Conservation (phyloP, 1,284 basidiomycete genomes). For the Sporisorium scitamineum region DNA sequence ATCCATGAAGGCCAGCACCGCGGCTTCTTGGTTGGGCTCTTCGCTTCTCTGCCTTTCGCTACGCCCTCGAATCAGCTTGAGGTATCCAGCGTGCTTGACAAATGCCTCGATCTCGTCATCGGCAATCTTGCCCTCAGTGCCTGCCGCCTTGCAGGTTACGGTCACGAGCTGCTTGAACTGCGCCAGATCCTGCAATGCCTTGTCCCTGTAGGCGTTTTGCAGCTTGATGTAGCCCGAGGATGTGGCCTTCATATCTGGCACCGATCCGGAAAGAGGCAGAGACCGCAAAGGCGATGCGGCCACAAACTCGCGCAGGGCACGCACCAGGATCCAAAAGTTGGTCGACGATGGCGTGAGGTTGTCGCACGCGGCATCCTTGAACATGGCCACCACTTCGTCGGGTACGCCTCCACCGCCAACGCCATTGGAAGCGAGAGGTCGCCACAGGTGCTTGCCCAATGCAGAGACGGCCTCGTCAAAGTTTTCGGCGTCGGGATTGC, state of each 20-base stretch:
- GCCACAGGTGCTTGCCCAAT: slow-evolving; percentile 63
- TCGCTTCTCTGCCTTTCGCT: slow-evolving; percentile 70
- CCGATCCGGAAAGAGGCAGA: slow-evolving; percentile 76
- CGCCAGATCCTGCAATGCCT: slow-evolving; percentile 78
- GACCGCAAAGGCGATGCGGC: slow-evolving; percentile 69
- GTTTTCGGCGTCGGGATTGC: slow-evolving; percentile 90
- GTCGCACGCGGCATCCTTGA: slow-evolving; percentile 75
- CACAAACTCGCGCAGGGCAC: slow-evolving; percentile 76
- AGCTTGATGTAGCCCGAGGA: slow-evolving; percentile 84
- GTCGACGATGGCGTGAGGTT: slow-evolving; percentile 71
- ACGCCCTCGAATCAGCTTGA: slow-evolving; percentile 82
- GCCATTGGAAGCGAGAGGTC: slow-evolving; percentile 52
- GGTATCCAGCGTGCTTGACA: slow-evolving; percentile 87
- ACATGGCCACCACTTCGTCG: slow-evolving; percentile 65
- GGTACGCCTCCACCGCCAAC: slow-evolving; percentile 53
- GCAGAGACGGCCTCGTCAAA: slow-evolving; percentile 75
- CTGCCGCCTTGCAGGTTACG: slow-evolving; percentile 62
- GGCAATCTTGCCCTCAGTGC: slow-evolving; percentile 67
- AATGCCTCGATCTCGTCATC: slow-evolving; percentile 79
- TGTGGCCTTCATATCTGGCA: slow-evolving; percentile 97
- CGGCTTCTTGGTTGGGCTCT: slow-evolving; percentile 67
- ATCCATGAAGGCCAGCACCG: slow-evolving; percentile 57
- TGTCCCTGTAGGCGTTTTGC: slow-evolving; percentile 80
- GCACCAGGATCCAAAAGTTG: slow-evolving; percentile 88
- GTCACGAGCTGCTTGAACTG: slow-evolving; percentile 69